Base-by-base conservation (phyloP, 169 alveolate genomes). In the Plasmodium sp. region DNA sequence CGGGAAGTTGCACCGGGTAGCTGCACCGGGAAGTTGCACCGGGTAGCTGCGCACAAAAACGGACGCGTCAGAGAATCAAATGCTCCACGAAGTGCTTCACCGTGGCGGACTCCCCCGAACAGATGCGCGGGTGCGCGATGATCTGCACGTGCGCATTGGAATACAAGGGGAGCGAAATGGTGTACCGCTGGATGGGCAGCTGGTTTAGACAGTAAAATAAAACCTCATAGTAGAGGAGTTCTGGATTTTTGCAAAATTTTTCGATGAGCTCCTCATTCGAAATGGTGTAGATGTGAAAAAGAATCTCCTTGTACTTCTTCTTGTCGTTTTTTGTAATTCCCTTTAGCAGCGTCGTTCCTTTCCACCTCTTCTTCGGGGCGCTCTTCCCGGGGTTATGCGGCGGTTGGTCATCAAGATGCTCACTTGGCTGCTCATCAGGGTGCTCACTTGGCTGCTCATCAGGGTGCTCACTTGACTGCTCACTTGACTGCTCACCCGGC, bases 121-220 rank as follows among this genome's bases (percentile, higher is more conserved):
- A 80, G 45, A 88, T 58, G 48, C 94, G 41, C 0, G 94, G 94
- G 39, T 88, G 94, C n/a, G 94, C 94, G 34, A 88, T 88, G 5
- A 88, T 88, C 82, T 88, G 94, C 16, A 88, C 94, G 71, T 88
- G 94, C 12, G 94, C 94, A 81, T 88, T 88, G 67, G 94, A 54
- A 79, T 88, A 88, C 33, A 79, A 1, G 39, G 94, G 94, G n/a
- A 80, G 18, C 31, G 94, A 58, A 41, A 88, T 88, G 27, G 81
- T 16, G 73, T 88, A 88, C 34, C 94, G 67, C 39, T 88, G 94
- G 33, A 88, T 80, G 12, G 94, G 88, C 36, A 88, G n/a, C 58
- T 81, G 74, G 45, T 88, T 79, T 79, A 88, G 73, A 39, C 94
- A 88, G 51, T 88, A 79, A 62, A 88, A 80, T 56, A 79, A 48